Conservation (phyloP, 73 alveolate genomes). For the Tetrahymena borealis region DNA sequence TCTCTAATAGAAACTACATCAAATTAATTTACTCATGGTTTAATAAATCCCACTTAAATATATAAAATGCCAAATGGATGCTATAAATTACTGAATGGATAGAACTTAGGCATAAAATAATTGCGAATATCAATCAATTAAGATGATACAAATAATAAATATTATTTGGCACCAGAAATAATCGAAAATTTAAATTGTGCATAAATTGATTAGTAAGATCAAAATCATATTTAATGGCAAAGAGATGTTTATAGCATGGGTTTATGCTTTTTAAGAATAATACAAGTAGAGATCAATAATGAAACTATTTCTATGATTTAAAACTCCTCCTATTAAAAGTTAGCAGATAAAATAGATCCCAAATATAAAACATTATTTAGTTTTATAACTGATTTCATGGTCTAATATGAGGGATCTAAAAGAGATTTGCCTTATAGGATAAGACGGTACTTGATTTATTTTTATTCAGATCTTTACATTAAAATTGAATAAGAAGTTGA, state of each 20-base stretch:
- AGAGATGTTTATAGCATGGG: background rate
- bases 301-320: background rate
- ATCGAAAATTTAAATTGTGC: background rate
- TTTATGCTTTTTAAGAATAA: background rate
- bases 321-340: background rate
- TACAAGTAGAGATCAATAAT: background rate
- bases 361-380: background rate
- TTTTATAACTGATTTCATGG: background rate
- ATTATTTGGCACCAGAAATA: background rate
- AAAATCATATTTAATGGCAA: background rate
- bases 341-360: background rate
- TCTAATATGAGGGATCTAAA: background rate
- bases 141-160: background rate
- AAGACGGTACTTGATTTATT: background rate
- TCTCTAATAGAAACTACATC: background rate
- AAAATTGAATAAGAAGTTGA: background rate
- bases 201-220: background rate
- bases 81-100: background rate
- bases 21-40: background rate
- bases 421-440: background rate
- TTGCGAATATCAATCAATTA: background rate
- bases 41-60: background rate
- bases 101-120: background rate
- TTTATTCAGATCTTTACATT: background rate
- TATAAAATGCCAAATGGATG: background rate